Base-by-base conservation (phyloP, 768 basidiomycete genomes). In the Suillus tomentosus region DNA sequence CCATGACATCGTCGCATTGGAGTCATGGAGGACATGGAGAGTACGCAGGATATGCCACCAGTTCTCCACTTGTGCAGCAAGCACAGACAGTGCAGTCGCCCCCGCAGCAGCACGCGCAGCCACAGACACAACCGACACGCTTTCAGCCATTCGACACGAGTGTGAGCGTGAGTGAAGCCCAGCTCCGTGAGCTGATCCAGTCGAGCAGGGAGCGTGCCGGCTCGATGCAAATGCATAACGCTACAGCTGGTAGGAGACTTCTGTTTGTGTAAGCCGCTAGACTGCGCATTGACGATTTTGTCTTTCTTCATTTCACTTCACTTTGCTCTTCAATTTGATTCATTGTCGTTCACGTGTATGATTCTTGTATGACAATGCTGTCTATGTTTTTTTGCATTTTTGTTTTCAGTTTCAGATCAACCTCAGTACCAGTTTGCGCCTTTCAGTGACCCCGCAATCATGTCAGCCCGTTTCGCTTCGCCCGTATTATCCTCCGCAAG, bases 361-460 rank as follows among this genome's bases (percentile, higher is more conserved):
- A 69, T 53, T 65, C 67, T 66, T 64, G 17, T 42, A 24, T 47
- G 40, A 62, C 53, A 36, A 39, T 45, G 56, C 62, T 60, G 34
- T 47, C 22, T 62, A 63, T 61, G n/a, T 62, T 64, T 64, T 27
- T 62, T 63, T 70, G 50, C 50, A 50, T 50, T 65, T 67, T 36
- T 64, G 67, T 69, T 74, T 62, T 60, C 68, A 70, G 70, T 65
- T 65, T 60, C 72, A 78, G 81, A 82, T 70, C 77, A 79, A 64
- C 59, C 69, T 53, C 71, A 73, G 57, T 77, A 73, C 68, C 73
- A 76, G 14, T 76, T 74, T 62, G 60, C 68, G 71, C 77, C 73
- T 68, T 92, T 91, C 74, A 82, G 79, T 65, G 91, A 92, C 69
- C 90, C 90, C 53, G 90, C 90, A 14, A 91, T 92, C 56, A 91